Evolutionary conservation across 495 filamentous ascomycete genomes (phyloP).

Genomic region (Jackrogersella minutella): DNA sequence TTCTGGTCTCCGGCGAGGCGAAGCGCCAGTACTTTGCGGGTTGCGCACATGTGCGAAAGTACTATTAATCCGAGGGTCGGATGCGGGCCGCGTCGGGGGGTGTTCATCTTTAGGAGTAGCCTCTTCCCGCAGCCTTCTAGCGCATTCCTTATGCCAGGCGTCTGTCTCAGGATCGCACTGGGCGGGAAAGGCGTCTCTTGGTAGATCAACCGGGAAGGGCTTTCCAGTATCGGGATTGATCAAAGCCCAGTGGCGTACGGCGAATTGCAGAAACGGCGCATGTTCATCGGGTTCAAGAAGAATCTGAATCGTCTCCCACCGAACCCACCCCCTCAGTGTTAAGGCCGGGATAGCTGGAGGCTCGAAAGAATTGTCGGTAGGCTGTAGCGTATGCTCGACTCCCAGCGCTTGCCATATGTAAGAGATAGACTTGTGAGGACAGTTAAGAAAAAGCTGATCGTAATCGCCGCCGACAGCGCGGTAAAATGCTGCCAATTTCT

Average conservation of each 20-base stretch:
- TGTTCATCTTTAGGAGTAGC: conserved; percentile 48
- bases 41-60: conserved; percentile 31
- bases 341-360: conserved; percentile 82
- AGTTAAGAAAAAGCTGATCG: conserved; percentile 83
- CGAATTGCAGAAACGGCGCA: conserved; percentile 80
- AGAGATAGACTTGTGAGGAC: conserved; percentile 75
- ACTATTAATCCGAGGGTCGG: conserved; percentile 37
- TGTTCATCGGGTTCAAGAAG: conserved; percentile 89
- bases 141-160: conserved; percentile 81
- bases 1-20: conserved; percentile 35
- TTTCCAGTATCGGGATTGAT: conserved; percentile 72
- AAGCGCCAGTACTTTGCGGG: conserved; percentile 14
- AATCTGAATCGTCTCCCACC: conserved; percentile 93
- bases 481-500: conserved; percentile 89
- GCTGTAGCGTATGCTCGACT: conserved; percentile 81
- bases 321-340: conserved; percentile 82
- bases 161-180: conserved; percentile 79
- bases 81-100: conserved; percentile 24
- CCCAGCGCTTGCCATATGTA: conserved; percentile 92
- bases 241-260: conserved; percentile 78
- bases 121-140: conserved; percentile 59
- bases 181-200: conserved; percentile 75
- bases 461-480: conserved; percentile 88
- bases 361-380: conserved; percentile 73
- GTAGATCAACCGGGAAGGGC: conserved; percentile 80